phyloP scores from a whole-genome alignment of 768 basidiomycete genomes.

The Trametes cubensis region DNA sequence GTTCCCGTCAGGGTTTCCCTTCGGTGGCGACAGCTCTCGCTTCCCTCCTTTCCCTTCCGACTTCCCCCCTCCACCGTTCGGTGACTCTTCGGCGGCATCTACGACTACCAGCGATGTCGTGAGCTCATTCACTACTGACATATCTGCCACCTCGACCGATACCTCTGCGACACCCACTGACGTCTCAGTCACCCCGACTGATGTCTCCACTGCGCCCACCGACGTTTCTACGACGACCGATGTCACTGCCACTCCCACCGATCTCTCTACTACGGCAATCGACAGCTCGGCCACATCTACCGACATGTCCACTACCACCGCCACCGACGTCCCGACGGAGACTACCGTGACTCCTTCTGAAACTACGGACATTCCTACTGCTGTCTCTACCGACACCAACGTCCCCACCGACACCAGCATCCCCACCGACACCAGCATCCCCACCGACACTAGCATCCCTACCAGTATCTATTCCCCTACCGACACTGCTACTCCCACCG shows the following conservation, averaged over 20 bases:
- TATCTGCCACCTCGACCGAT: background rate
- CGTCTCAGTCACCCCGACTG: background rate
- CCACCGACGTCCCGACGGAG: background rate
- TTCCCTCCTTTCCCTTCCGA: conserved; percentile 13
- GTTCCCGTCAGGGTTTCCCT: background rate
- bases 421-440: background rate
- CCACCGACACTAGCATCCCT: background rate
- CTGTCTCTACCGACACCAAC: background rate
- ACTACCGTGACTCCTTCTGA: background rate
- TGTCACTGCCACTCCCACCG: background rate
- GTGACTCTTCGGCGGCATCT: background rate
- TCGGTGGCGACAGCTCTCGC: background rate
- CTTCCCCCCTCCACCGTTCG: background rate
- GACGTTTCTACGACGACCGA: background rate
- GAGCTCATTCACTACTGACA: background rate
- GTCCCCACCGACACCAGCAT: background rate
- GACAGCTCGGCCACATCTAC: background rate
- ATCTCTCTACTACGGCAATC: background rate
- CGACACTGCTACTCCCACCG: background rate
- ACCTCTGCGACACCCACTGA: background rate
- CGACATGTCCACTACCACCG: background rate
- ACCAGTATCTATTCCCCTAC: too few species aligned
- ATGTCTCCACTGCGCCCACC: background rate
- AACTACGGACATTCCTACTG: background rate
- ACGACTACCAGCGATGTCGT: background rate